Evolutionary conservation across 2,329 filamentous ascomycete species (phyloP).

Genomic region (Penicillium sclerotiorum): DNA sequence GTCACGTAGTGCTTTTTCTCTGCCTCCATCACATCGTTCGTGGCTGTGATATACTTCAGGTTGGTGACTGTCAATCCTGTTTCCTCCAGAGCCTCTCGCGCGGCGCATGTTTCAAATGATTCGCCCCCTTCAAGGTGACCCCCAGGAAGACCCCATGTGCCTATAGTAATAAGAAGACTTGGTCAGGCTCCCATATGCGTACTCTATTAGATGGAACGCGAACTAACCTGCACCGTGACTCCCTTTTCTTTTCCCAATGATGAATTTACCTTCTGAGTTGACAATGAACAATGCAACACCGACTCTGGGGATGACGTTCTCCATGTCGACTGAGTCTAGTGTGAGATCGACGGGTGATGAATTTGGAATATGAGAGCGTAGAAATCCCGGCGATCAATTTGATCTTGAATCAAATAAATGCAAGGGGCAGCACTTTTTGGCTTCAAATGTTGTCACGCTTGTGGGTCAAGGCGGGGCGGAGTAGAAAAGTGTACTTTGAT

Average conservation of each 20-base stretch:
- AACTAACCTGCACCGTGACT: constrained; percentile 50
- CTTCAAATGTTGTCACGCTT: too few relatives aligned
- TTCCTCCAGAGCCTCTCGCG: constrained; percentile 70
- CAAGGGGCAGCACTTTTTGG: too few relatives aligned
- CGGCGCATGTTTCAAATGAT: constrained; percentile 62
- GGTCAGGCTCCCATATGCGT: too few relatives aligned
- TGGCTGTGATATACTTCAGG: constrained; percentile 60
- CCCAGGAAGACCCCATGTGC: constrained; percentile 69
- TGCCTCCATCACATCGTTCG: constrained; percentile 65
- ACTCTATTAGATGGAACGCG: too few relatives aligned
- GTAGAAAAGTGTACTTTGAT: too few relatives aligned
- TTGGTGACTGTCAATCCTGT: constrained; percentile 63
- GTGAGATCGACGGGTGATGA: too few relatives aligned
- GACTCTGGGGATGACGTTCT: too few relatives aligned
- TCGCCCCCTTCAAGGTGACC: constrained; percentile 76
- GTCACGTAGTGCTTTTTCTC: constrained; percentile 75
- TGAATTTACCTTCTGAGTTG: constrained; percentile 44
- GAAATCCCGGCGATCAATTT: too few relatives aligned
- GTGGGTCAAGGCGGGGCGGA: too few relatives aligned
- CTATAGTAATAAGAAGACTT: constrained; percentile 36
- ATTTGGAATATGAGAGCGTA: too few relatives aligned
- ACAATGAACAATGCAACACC: constrained; percentile 55
- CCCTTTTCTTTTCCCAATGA: constrained; percentile 52
- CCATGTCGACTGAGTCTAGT: too few relatives aligned
- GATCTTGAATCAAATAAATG: too few relatives aligned